These are phyloP conservation scores for Physaria fendleri DNA, from an alignment of 345 rosid genomes.

Conservation along the genomic window DNA sequence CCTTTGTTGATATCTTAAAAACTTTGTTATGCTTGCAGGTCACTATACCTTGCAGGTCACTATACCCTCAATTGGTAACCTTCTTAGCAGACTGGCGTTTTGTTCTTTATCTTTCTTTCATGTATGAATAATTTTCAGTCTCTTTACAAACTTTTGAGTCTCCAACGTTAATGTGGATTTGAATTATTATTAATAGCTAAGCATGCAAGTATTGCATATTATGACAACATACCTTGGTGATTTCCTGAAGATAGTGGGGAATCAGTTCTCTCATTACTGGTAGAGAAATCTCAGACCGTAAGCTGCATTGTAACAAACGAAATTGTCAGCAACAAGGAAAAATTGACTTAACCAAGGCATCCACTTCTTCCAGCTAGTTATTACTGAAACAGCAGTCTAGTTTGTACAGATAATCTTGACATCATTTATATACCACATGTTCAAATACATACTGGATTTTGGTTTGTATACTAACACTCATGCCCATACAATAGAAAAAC, in stretches of 20 bases:
- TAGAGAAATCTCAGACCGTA: conserved; percentile 87
- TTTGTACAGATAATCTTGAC: conserved; percentile 12
- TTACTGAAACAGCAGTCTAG: conserved; percentile 2
- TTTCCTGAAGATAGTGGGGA: conserved; percentile 94
- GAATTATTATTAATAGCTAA: background rate
- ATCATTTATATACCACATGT: conserved; percentile 3
- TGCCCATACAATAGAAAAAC: background rate
- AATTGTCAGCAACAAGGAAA: background rate
- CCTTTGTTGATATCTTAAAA: background rate
- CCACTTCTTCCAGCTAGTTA: conserved; percentile 1
- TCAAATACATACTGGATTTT: conserved; percentile 12
- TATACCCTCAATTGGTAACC: background rate
- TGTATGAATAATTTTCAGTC: background rate
- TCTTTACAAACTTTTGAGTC: conserved; percentile 3
- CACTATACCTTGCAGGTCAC: no score
- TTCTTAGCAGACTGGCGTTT: conserved; percentile 10
- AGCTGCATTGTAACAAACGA: conserved; percentile 41
- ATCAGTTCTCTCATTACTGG: conserved; percentile 92
- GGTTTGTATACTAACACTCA: conserved; percentile 13
- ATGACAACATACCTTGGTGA: conserved; percentile 61
- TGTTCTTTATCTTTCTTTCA: conserved; percentile 2
- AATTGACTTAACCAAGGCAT: conserved; percentile 1
- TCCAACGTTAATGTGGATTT: conserved; percentile 3
- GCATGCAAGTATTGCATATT: conserved; percentile 4
- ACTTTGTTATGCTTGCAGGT: conserved; percentile 5